Percentiles rank a stretch among this genome's conserved stretches.
phyloP scores from a whole-genome alignment of 2,329 filamentous ascomycete species.

The Botrytis pseudocinerea region DNA sequence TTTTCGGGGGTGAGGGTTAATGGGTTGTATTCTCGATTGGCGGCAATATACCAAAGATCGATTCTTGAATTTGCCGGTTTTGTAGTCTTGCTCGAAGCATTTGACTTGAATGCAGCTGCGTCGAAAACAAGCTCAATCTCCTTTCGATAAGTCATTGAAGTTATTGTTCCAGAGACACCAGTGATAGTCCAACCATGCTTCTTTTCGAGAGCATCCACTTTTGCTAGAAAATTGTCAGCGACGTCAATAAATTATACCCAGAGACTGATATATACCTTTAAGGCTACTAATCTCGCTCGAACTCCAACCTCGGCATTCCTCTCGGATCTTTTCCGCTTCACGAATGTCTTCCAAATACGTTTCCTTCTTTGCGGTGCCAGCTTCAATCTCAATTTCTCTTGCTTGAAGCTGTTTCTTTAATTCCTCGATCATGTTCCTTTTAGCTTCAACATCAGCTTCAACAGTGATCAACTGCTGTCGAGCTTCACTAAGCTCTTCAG shows the following conservation, averaged over 20 bases:
- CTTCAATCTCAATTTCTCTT: slow-evolving; percentile 64
- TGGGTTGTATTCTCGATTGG: slow-evolving; percentile 54
- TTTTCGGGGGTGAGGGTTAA: slow-evolving; percentile 62
- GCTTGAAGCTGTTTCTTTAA: slow-evolving; percentile 67
- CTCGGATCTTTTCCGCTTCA: slow-evolving; percentile 78
- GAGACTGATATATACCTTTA: slow-evolving; percentile 60
- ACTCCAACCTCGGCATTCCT: slow-evolving; percentile 89
- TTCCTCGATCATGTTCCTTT: slow-evolving; percentile 65
- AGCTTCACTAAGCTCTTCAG: slow-evolving; percentile 72
- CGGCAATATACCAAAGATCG: slow-evolving; percentile 69
- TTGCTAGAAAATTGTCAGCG: slow-evolving; percentile 54
- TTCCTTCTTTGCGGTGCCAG: slow-evolving; percentile 65
- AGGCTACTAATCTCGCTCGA: slow-evolving; percentile 74
- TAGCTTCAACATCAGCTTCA: slow-evolving; percentile 68
- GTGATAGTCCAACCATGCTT: slow-evolving; percentile 71
- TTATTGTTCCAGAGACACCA: slow-evolving; percentile 58
- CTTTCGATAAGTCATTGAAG: slow-evolving; percentile 73
- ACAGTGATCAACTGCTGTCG: slow-evolving; percentile 66
- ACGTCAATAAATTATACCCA: not conserved
- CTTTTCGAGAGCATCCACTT: slow-evolving; percentile 65
- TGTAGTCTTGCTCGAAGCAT: slow-evolving; percentile 25
- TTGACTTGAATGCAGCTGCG: slow-evolving; percentile 57
- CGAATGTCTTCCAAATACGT: slow-evolving; percentile 72
- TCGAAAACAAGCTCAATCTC: slow-evolving; percentile 76
- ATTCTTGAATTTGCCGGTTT: slow-evolving; percentile 53